A percentile compares a stretch with the other conserved stretches of the same genome.
phyloP scores from a whole-genome alignment of 805 yeast species.

The Deakozyma indianensis region DNA sequence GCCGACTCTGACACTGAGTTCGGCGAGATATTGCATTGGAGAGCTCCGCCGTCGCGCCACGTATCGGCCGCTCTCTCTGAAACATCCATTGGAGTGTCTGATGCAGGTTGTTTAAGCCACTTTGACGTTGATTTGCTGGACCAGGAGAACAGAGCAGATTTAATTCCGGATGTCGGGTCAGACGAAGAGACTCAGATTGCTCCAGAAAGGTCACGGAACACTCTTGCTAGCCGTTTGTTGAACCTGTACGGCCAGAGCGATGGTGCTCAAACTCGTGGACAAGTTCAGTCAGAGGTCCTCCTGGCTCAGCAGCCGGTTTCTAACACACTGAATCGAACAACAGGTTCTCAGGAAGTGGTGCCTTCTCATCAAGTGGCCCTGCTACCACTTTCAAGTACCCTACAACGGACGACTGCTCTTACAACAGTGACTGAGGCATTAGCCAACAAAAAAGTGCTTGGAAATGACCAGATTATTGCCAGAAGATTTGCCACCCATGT shows the following conservation, averaged over 20 bases:
- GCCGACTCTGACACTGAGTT: not conserved
- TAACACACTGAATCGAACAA: not conserved
- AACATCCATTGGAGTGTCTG: not conserved
- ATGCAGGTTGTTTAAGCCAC: not conserved
- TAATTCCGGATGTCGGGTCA: not conserved
- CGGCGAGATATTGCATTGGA: not conserved
- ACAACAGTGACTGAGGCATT: not conserved
- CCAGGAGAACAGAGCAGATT: not conserved
- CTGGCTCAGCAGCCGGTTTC: too few species aligned
- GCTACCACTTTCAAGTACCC: not conserved
- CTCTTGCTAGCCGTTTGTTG: too few species aligned
- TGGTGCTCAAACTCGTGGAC: too few species aligned
- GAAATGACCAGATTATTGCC: not conserved
- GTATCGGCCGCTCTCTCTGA: too few species aligned
- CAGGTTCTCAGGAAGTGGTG: not conserved
- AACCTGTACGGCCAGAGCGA: too few species aligned
- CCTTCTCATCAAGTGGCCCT: not conserved
- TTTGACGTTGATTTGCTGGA: not conserved
- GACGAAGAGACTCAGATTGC: not conserved
- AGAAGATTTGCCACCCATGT: not conserved
- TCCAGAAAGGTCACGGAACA: too few species aligned
- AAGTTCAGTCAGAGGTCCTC: too few species aligned
- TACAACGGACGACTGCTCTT: not conserved
- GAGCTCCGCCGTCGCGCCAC: too few species aligned
- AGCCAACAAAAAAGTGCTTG: not conserved